Evolutionary conservation across 768 basidiomycete species (phyloP), one percentile per base, ranked within the genome.

Genomic region (Suillus bovinus): DNA sequence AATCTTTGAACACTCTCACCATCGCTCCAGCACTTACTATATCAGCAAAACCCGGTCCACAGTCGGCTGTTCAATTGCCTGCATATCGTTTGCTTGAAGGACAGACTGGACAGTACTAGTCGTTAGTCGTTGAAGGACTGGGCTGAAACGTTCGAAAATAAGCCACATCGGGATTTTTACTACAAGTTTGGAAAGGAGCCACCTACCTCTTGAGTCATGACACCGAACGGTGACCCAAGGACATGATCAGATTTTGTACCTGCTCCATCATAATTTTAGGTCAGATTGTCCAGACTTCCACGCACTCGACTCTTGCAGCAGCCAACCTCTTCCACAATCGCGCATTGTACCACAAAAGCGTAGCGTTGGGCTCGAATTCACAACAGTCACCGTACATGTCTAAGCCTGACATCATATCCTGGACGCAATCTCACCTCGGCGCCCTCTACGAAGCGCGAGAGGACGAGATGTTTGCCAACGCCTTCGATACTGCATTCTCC

Each of bases 401-500:
- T 10, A 60, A 60, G 9, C 63, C 70, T 8, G 46, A 50, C 34
- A 33, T 34, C 5, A 38, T 54, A 20, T 36, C 68, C 13, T 81
- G 78, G 79, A 49, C 70, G 42, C 70, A 74, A 57, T 64, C 67
- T 3, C 70, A 58, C 13, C 65, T 79, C 39, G 68, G 71, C 10
- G 59, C 62, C 5, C 63, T 78, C 13, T 78, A 75, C 60, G 66
- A 70, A 36, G 42, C 62, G 24, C 13, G 59, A 11, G 54, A 67
- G 6, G 67, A 67, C 3, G 53, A 29, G 24, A 53, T 46, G 2
- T 61, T 70, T 57, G 57, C 64, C 5, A 59, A 61, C 0, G 44
- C 67, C 20, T 73, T 80, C 59, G 70, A 74, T 20, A 60, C 59
- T 27, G 52, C 65, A 10, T 81, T 82, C 64, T 66, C 79, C 24